Base-by-base conservation (phyloP, 441 rosid genomes). In the Manihot esculenta region DNA sequence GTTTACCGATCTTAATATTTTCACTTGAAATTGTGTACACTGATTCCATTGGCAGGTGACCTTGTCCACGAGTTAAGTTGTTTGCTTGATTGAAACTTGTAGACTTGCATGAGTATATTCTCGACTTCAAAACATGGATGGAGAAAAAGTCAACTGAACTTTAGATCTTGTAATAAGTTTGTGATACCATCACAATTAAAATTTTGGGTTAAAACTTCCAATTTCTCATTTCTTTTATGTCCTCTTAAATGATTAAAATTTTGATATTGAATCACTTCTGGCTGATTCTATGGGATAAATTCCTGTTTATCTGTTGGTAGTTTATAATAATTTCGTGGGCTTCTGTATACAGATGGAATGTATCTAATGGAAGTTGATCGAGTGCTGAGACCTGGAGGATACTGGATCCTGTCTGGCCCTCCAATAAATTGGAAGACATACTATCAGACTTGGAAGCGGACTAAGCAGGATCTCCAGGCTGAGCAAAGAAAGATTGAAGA, bases 381-480 rank as follows among this genome's bases (percentile, higher is more conserved):
- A 77, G 97, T 93, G 33, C 84, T 93, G 74, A 88, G 98, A 81
- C 97, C 95, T 15, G 98, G 97, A 64, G 98, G 98, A 66, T 93
- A 81, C 78, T 93, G 98, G 98, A 80, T 93, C 62, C 80, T 93
- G 73, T 93, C 97, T 64, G 98, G 97, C 7, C 98, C 98, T 61
- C 98, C 97, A 44, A 89, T 93, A 62, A 93, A 93, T 77, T 93
- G 98, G 98, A 85, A 89, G 73, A 93, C 89, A 18, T 87, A 84
- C 75, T 86, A 93, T 76, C 70, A 88, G 71, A 86, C 93, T 21
- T 93, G 98, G 98, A 83, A 89, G 72, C 85, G 97, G 18, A 61
- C 97, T 9, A 88, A 81, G 82, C 72, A 79, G 74, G 98, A 89
- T 41, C 87, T 93, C 62, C 80, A 80, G 64, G 92, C 87, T 7